A percentile compares a stretch with the other conserved stretches of the same genome.
Conservation (phyloP, 345 rosid genomes). For the Anacardium occidentale region DNA sequence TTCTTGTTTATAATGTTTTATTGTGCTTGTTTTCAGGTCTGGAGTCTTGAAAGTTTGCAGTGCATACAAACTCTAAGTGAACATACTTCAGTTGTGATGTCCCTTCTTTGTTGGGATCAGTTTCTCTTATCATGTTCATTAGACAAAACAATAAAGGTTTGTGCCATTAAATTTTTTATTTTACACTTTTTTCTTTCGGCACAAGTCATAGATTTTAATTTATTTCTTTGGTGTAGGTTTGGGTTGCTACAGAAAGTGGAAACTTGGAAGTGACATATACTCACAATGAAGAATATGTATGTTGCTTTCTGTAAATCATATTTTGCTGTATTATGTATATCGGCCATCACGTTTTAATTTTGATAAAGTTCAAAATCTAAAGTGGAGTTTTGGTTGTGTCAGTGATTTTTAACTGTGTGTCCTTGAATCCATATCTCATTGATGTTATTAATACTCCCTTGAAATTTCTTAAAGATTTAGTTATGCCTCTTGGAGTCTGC, state of each 20-base stretch:
- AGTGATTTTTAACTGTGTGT: constrained; percentile 1
- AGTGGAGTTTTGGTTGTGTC: background rate
- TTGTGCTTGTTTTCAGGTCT: constrained; percentile 49
- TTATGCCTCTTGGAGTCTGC: no score
- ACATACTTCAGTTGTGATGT: constrained; percentile 88
- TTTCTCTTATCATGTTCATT: constrained; percentile 93
- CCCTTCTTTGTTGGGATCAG: constrained; percentile 98
- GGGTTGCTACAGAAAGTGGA: constrained; percentile 93
- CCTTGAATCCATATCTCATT: background rate
- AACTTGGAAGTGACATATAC: constrained; percentile 88
- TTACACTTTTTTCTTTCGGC: constrained; percentile 6
- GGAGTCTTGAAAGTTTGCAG: constrained; percentile 90
- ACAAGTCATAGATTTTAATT: constrained; percentile 2
- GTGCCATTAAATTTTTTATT: constrained; percentile 1
- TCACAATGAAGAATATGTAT: constrained; percentile 87
- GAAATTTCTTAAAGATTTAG: no score
- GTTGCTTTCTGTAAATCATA: constrained; percentile 17
- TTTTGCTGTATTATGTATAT: constrained; percentile 6
- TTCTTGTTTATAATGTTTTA: constrained; percentile 1
- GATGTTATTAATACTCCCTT: background rate
- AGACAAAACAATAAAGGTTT: constrained; percentile 87
- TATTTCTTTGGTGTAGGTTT: constrained; percentile 48
- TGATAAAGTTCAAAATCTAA: background rate
- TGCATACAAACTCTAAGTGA: constrained; percentile 78
- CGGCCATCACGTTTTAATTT: background rate